A percentile compares a stretch with the other conserved stretches of the same genome.
Evolutionary conservation across 1,139 yeast species (phyloP).

Genomic region (Eremothecium coryli): DNA sequence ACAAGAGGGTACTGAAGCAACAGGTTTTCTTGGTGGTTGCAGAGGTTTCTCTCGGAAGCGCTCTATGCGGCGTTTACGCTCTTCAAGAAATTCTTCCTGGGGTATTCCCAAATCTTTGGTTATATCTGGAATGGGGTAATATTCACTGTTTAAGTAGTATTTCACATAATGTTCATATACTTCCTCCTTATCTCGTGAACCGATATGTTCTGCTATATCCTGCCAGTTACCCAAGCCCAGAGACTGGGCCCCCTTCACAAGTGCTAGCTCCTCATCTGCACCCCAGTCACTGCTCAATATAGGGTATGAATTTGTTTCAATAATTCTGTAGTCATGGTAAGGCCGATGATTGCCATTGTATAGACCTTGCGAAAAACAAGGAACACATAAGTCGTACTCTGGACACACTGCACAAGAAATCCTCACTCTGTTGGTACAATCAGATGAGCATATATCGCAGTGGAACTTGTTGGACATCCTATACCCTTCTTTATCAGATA

Average conservation of each 20-base stretch:
- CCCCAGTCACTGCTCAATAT: slow-evolving; percentile 92
- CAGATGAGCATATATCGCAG: slow-evolving; percentile 92
- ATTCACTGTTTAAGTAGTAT: slow-evolving; percentile 56
- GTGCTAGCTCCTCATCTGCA: slow-evolving; percentile 86
- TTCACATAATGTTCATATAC: slow-evolving; percentile 73
- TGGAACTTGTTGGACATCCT: slow-evolving; percentile 52
- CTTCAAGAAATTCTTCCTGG: slow-evolving; percentile 60
- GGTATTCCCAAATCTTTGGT: slow-evolving; percentile 57
- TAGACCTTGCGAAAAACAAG: slow-evolving; percentile 84
- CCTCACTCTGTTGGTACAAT: slow-evolving; percentile 85
- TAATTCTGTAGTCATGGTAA: slow-evolving; percentile 83
- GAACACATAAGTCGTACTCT: slow-evolving; percentile 93
- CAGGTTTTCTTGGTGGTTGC: slow-evolving; percentile 79
- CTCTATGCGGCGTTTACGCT: slow-evolving; percentile 65
- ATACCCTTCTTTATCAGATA: neutral
- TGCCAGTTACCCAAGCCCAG: slow-evolving; percentile 96
- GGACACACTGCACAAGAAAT: slow-evolving; percentile 85
- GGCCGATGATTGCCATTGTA: slow-evolving; percentile 83
- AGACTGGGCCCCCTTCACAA: slow-evolving; percentile 87
- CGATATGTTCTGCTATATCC: slow-evolving; percentile 90
- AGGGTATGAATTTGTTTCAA: slow-evolving; percentile 93
- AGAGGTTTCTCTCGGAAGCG: slow-evolving; percentile 55
- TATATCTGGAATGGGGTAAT: slow-evolving; percentile 79
- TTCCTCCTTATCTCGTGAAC: slow-evolving; percentile 86
- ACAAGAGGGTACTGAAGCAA: slow-evolving; percentile 89